Evolutionary conservation across 2,329 filamentous ascomycete genomes (phyloP), one percentile per base, ranked within the genome.

Genomic region (Neophaeococcomyces mojaviensis): DNA sequence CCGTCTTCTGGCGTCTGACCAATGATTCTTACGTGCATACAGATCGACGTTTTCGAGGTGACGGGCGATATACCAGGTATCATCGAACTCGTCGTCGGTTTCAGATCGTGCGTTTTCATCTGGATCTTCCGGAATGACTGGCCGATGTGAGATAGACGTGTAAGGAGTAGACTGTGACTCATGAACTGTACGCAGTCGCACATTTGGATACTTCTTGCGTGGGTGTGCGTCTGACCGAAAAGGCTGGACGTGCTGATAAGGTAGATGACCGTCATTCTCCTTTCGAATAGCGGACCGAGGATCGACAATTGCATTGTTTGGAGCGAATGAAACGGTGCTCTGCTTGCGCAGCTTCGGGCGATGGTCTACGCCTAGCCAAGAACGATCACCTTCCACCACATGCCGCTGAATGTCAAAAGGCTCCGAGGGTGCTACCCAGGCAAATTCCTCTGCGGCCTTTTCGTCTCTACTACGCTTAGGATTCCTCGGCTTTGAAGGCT

Each of bases 61-160:
- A 18, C 42, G 32, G 15, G 50, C 18, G 19, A 54, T 49, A 20
- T 50, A 53, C 54, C 52, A 57, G 9, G 48, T 45, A 26, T 54
- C 49, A 34, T 56, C 55, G 15, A 55, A 51, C 30, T 58, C 56
- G 24, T 58, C 56, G 26, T 58, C 56, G 5, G 55, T 51, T 36
- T 58, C 56, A 32, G 45, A 51, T 8, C 44, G 44, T 18, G 16
- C 32, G 2, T 37, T 32, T 28, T 44, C 41, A 20, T 44, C 22
- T 22, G 46, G 37, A 2, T 55, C 56, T 48, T 55, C 55, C n/a
- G 44, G 46, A 3, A 48, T 47, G 13, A 55, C 39, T 1, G 46
- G 46, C 20, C 55, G 56, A 44, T 57, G 48, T 22, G 46, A 52
- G 26, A 55, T 44, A 4, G 56, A 58, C 8, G 48, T 52, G 39